A percentile compares a stretch with the other conserved stretches of the same genome.
phyloP scores from a whole-genome alignment of 495 filamentous ascomycete species.

The Xylaria nigripes region DNA sequence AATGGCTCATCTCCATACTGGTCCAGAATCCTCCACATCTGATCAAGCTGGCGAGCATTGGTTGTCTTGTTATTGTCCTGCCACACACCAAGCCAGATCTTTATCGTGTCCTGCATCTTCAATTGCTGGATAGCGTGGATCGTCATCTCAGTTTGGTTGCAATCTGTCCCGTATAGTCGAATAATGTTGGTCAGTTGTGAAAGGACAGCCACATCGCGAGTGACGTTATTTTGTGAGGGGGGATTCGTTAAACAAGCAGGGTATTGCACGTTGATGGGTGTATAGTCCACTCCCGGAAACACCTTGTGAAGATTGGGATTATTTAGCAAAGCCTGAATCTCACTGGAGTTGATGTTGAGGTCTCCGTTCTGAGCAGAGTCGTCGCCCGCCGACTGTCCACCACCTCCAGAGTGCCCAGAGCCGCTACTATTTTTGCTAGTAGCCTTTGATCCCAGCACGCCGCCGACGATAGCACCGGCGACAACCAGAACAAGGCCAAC shows the following conservation, averaged over 20 bases:
- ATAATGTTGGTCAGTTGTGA: slow-evolving; percentile 85
- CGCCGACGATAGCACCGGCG: slow-evolving; percentile 66
- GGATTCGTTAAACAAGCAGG: slow-evolving; percentile 73
- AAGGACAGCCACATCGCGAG: slow-evolving; percentile 81
- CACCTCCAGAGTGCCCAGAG: slow-evolving; percentile 1
- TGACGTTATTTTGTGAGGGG: slow-evolving; percentile 88
- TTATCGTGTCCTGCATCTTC: slow-evolving; percentile 61
- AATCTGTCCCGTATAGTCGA: slow-evolving; percentile 92
- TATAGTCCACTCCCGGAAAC: slow-evolving; percentile 96
- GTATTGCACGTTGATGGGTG: slow-evolving; percentile 82
- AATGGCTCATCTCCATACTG: slow-evolving; percentile 57
- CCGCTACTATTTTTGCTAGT: slow-evolving; percentile 34
- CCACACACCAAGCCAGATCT: slow-evolving; percentile 95
- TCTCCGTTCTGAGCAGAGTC: slow-evolving; percentile 55
- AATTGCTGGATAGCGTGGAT: slow-evolving; percentile 72
- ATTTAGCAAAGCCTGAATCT: slow-evolving; percentile 75
- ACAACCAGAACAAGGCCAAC: slow-evolving; percentile 53
- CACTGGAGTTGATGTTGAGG: slow-evolving; percentile 60
- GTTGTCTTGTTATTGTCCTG: slow-evolving; percentile 78
- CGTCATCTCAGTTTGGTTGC: slow-evolving; percentile 95
- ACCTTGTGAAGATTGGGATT: slow-evolving; percentile 81
- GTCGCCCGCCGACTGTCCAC: slow-evolving; percentile 26
- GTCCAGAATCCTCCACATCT: slow-evolving; percentile 76
- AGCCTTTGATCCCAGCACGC: slow-evolving; percentile 69
- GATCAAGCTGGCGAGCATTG: slow-evolving; percentile 67